Evolutionary conservation across 257 asterid species (phyloP), one percentile per base, ranked within the genome.

Genomic region (Capsicum baccatum): DNA sequence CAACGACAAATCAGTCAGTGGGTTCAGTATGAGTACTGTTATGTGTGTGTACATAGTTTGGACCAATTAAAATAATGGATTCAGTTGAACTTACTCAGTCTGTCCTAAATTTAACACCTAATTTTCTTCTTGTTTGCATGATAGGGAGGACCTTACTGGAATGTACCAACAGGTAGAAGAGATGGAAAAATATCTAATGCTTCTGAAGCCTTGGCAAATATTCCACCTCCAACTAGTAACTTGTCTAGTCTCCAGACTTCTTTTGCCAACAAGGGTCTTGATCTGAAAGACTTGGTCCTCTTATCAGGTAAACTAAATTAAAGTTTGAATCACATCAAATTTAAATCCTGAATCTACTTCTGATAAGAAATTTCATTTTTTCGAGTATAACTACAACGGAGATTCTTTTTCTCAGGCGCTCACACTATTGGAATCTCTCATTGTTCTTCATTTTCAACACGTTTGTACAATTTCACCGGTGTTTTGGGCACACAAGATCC

Each of bases 141-240:
- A 33, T 17, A 87, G 84, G 80, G 83, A 68, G 87, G 89, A 11
- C 88, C 91, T n/a, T 79, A 39, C 8, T 88, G 91, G 91, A 70
- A 82, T 39, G 91, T 89, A 19, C 87, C 89, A 5, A 84, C 87
- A 0, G 89, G 92, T 5, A 60, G 92, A 73, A 83, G 90, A 68
- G 92, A 89, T 47, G 92, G 92, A 0, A 37, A 39, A 44, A 85
- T 84, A 44, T 89, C 92, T 0, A 84, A 39, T 52, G 85, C 79
- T 8, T 62, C 86, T 3, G 90, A 89, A 79, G 90, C 92, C 80
- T 74, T 85, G 58, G 16, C 63, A 35, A 89, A 94, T 57, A 84
- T 95, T 15, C 98, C 98, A 14, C 89, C 97, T 21, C 98, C 99
- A 5, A 82, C 59, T 47, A 81, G 84, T 86, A 95, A 93, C 79